These are phyloP conservation scores for Verbena officinalis DNA, from an alignment of 257 asterid genomes.

Conservation along the genomic window DNA sequence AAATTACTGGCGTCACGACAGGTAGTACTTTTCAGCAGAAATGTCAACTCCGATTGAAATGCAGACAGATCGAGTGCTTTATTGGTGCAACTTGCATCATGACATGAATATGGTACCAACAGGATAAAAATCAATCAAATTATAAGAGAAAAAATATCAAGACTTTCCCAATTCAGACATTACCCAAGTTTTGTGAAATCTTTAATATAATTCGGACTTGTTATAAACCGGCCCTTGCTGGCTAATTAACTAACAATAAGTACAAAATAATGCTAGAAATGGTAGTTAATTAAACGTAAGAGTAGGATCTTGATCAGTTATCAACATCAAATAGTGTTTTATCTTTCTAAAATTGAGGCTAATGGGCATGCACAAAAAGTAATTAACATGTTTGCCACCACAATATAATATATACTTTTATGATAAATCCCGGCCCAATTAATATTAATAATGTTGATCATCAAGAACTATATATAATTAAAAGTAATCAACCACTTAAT, in stretches of 20 bases:
- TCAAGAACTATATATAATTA: constrained; percentile 19
- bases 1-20: not conserved
- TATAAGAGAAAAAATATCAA: not conserved
- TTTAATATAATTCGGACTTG: no score
- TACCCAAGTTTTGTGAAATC: not conserved
- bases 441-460: not conserved
- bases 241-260: not conserved
- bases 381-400: constrained; percentile 7
- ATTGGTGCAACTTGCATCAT: constrained; percentile 24
- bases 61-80: no score
- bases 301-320: constrained; percentile 11
- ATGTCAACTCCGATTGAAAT: not conserved
- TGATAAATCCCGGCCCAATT: constrained; percentile 2
- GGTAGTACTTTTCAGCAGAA: not conserved
- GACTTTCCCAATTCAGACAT: not conserved
- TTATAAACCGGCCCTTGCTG: no score
- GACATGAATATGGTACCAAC: constrained; percentile 20
- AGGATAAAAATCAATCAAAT: constrained; percentile 1
- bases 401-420: not conserved
- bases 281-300: not conserved
- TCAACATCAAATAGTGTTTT: constrained; percentile 2
- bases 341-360: not conserved
- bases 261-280: not conserved
- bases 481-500: constrained; percentile 23
- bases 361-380: not conserved